Base-by-base conservation (phyloP, 1,139 yeast species). In the Pichia sp. region DNA sequence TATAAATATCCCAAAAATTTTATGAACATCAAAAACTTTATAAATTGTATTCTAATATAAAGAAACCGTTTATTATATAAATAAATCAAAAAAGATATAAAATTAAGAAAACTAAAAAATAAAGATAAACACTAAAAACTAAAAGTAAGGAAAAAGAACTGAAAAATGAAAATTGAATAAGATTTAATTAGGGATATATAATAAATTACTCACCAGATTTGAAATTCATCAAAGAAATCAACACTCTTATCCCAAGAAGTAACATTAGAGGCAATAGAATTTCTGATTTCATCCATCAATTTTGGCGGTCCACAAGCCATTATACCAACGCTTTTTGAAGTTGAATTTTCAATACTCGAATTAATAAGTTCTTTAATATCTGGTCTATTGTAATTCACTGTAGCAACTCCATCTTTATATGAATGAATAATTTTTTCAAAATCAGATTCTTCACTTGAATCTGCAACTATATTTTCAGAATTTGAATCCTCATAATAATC, bases 291-390 rank as follows among this genome's bases (percentile, higher is more conserved):
- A 36, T 72, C 75, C 72, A 70, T 67, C 33, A 63, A 60, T 1
- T 69, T 68, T 27, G 79, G 75, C 46, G 73, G 77, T 2, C 76
- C 78, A 58, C 78, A 74, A 0, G 73, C 59, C 4, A 68, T 61
- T 51, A 70, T 68, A 18, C 70, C 72, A 27, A 72, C 60, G 0
- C 75, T 67, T 1, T 69, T 67, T 5, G 45, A 42, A 6, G 44
- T 47, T 4, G 75, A 60, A 32, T 64, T 67, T 28, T 60, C 57
- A n/a, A 73, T 64, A 39, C 66, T 67, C 1, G 61, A 47, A 28
- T 58, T 55, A 3, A 76, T 68, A 3, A 74, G 40, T 4, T 53
- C 56, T 3, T 60, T 62, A 46, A 75, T 59, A 29, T 66, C 61
- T 3, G 81, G 81, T 58, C 76, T 67, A 5, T 73, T 74, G 39